Conservation (phyloP, 23 red algal genomes). For the Gracilariopsis chorda region DNA sequence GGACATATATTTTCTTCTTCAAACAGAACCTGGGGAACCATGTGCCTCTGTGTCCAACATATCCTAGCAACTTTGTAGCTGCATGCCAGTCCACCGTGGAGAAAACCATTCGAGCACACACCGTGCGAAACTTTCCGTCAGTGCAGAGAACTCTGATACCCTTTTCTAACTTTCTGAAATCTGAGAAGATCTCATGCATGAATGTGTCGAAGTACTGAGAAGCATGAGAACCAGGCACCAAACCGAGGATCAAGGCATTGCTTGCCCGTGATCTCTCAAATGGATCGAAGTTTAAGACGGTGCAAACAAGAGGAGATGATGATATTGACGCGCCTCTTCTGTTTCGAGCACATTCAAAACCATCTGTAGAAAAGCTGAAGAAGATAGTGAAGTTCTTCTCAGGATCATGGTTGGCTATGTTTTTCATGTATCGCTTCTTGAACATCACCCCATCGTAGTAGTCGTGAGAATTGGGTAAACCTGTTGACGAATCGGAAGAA, state of each 20-base stretch:
- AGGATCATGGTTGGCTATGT: neutral
- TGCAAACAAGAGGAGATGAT: neutral
- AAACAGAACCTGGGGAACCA: neutral
- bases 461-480: too few species aligned
- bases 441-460: constrained; percentile 13
- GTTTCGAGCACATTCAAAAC: neutral
- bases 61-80: neutral
- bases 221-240: neutral
- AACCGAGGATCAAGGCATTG: neutral
- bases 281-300: neutral
- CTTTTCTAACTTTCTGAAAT: neutral
- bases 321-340: neutral
- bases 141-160: neutral
- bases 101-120: too few species aligned
- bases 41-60: neutral
- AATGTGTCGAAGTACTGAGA: constrained; percentile 14
- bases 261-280: neutral
- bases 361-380: neutral
- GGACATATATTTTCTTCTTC: neutral
- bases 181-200: neutral
- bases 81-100: neutral
- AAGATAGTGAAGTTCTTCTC: neutral
- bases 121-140: too few species aligned
- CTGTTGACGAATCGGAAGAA: too few species aligned
- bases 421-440: neutral